A percentile compares a stretch with the other conserved stretches of the same genome.
phyloP scores from a whole-genome alignment of 164 flowering plant genomes.

The Chimonanthus praecox region DNA sequence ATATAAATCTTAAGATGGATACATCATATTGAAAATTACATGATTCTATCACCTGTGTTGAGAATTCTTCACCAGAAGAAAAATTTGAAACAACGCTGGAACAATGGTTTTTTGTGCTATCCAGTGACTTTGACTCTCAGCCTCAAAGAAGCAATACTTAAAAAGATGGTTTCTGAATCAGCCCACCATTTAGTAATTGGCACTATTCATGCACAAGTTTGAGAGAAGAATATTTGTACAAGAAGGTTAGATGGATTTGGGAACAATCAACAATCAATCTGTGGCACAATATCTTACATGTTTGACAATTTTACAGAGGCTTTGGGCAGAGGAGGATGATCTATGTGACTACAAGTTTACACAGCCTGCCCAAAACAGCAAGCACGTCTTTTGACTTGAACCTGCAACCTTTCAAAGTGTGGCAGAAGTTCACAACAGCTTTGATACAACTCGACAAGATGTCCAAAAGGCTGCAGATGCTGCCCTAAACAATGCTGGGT shows the following conservation, averaged over 20 bases:
- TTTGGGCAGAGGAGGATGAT: background rate
- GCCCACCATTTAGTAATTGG: no score
- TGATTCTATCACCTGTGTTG: no score
- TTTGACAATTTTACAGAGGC: background rate
- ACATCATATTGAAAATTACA: no score
- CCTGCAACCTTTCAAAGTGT: background rate
- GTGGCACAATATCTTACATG: background rate
- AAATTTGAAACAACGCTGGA: no score
- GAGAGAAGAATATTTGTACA: background rate
- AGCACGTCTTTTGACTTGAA: background rate
- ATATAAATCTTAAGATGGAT: no score
- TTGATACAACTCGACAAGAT: conserved; percentile 75
- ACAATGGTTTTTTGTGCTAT: no score
- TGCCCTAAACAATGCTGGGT: conserved; percentile 64
- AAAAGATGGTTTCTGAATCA: no score
- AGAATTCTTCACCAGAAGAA: no score
- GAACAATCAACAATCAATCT: background rate
- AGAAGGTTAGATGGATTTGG: background rate
- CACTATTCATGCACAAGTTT: background rate
- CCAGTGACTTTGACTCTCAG: no score
- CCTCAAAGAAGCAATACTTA: no score
- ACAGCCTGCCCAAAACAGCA: background rate
- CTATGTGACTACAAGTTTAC: background rate
- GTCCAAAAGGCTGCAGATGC: conserved; percentile 86
- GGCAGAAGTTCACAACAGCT: conserved; percentile 45